phyloP scores from a whole-genome alignment of 805 yeast genomes.

The Cyberlindnera lachancei region DNA sequence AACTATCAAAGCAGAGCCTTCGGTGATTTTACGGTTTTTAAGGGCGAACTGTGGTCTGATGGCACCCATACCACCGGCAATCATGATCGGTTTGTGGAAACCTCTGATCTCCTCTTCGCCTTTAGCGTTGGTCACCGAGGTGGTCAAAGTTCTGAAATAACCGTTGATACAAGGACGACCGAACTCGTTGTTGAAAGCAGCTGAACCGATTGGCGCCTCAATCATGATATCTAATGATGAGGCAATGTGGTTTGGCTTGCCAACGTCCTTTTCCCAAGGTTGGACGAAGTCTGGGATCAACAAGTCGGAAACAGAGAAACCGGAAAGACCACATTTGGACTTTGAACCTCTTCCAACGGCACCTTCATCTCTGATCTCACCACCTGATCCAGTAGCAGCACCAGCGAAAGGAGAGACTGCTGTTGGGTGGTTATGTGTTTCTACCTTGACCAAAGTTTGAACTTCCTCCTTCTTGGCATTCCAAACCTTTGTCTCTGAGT shows the following conservation, averaged over 20 bases:
- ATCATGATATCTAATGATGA: constrained; percentile 90
- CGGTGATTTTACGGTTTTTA: constrained; percentile 80
- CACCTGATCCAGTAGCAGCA: constrained; percentile 99
- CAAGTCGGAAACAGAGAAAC: constrained; percentile 87
- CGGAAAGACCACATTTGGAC: constrained; percentile 92
- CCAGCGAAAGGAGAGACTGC: constrained; percentile 99
- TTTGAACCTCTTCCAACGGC: constrained; percentile 99
- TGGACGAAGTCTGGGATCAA: constrained; percentile 77
- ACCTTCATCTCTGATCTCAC: constrained; percentile 99
- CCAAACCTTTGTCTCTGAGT: constrained; percentile 67
- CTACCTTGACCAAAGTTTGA: constrained; percentile 89
- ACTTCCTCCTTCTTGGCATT: constrained; percentile 65
- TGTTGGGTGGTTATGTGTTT: constrained; percentile 98
- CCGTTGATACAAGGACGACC: constrained; percentile 98
- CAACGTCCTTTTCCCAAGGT: constrained; percentile 91
- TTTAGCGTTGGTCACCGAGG: constrained; percentile 55
- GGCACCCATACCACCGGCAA: constrained; percentile 99
- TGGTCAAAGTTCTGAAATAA: constrained; percentile 90
- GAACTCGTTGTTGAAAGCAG: constrained; percentile 96
- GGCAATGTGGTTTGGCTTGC: constrained; percentile 90
- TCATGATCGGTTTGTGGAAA: constrained; percentile 97
- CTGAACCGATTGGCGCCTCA: constrained; percentile 96
- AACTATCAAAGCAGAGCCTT: constrained; percentile 87
- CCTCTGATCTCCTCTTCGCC: constrained; percentile 80
- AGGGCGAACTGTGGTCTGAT: constrained; percentile 89